phyloP scores from a whole-genome alignment of 257 asterid species.

The Agastache rugosa region DNA sequence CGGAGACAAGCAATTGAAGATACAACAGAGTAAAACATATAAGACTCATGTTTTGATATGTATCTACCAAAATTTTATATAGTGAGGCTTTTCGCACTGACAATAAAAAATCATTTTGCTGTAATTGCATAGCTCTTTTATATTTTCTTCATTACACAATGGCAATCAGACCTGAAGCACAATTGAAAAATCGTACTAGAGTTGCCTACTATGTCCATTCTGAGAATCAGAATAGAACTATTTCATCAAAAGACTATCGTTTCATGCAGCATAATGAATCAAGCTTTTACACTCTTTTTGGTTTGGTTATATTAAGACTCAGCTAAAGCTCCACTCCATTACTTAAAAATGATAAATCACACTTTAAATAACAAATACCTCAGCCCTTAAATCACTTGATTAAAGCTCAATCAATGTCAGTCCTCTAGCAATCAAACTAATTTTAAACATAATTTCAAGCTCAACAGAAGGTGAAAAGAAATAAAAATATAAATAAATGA shows the following conservation, averaged over 20 bases:
- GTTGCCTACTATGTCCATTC: neutral
- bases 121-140: neutral
- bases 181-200: neutral
- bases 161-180: conserved; percentile 13
- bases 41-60: neutral
- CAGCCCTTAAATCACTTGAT: neutral
- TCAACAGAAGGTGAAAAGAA: too few species aligned
- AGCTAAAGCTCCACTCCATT: neutral
- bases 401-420: neutral
- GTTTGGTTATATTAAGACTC: conserved; percentile 7
- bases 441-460: neutral
- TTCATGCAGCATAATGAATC: conserved; percentile 10
- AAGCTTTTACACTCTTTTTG: neutral
- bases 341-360: neutral
- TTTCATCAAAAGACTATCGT: neutral
- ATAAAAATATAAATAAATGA: neutral
- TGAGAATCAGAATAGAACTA: neutral
- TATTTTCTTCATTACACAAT: neutral
- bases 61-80: neutral
- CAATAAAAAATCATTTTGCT: neutral
- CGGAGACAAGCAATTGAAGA: neutral
- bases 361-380: neutral
- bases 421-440: neutral
- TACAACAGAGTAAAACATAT: neutral
- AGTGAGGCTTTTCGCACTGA: too few species aligned